Base-by-base conservation (phyloP, 2,329 filamentous ascomycete species). In the Helminthosporium solani region DNA sequence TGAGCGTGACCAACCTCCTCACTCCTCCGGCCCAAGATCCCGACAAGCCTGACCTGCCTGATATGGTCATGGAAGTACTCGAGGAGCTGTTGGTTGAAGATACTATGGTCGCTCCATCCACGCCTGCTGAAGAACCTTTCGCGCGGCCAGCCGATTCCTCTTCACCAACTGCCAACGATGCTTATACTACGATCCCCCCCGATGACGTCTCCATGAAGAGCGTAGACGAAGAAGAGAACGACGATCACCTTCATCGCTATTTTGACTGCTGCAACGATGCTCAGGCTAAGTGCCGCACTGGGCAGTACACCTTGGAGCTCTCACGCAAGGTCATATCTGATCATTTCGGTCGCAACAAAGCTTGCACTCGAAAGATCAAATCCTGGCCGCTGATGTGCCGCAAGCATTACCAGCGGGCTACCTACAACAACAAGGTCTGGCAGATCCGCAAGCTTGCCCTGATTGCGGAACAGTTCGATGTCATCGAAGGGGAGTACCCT, bases 361-460 rank as follows among this genome's bases (percentile, higher is more conserved):
- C 61, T 8, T 69, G 66, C 45, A 67, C 63, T 0, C 59, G 63
- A 19, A 38, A 56, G 25, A 60, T 70, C 28, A 52, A 43, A 0
- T 43, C 56, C 16, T 71, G 68, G 67, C 65, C 68, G 1, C 50
- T 69, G 1, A 64, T 67, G 44, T 71, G 68, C 44, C 64, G 68
- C 40, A 71, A 70, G 52, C 68, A 71, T 47, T 71, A 71, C 44
- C 68, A 71, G 59, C 67, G 68, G n/a, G 62, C 64, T 1, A 68
- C 66, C 2, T 71, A 71, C 57, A 64, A 65, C 44, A 58, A 61
- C n/a, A 46, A 52, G 15, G 49, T 58, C 27, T 71, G 67, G 67
- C 64, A 70, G 46, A 34, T 50, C 3, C 60, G 61, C 46, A 71
- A 71, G 47, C 48, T 67, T 21, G 42, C 49, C 33, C 56, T 70